Conservation (phyloP, 352 stramenopile species). For the Pythium apleroticum region DNA sequence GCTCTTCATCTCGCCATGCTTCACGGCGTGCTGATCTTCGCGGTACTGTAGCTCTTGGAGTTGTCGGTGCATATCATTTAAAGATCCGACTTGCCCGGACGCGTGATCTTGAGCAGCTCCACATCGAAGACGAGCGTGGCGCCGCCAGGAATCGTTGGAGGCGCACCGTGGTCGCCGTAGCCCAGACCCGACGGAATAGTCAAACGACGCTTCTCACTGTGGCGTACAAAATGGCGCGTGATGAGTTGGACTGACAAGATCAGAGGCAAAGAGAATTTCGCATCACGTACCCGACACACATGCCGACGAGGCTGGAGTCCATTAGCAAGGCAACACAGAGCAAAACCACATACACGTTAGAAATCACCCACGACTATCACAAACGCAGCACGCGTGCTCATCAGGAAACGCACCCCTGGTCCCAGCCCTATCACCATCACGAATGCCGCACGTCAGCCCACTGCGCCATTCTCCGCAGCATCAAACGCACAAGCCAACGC, state of each 20-base stretch:
- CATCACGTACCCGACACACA: constrained; percentile 79
- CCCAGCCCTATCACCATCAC: constrained; percentile 58
- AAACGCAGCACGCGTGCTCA: neutral
- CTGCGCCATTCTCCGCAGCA: constrained; percentile 1
- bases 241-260: neutral
- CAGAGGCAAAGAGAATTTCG: neutral
- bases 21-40: neutral
- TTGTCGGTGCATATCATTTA: constrained; percentile 18
- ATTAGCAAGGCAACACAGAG: constrained; percentile 10
- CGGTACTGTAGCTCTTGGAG: neutral
- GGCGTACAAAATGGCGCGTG: no score
- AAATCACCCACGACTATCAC: neutral
- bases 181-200: constrained; percentile 88
- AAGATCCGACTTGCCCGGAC: constrained; percentile 52
- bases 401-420: constrained; percentile 59
- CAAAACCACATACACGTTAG: constrained; percentile 19
- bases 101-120: constrained; percentile 95
- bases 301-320: constrained; percentile 66
- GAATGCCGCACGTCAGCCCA: constrained; percentile 12
- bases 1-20: neutral
- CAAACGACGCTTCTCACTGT: constrained; percentile 84
- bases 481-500: constrained; percentile 7
- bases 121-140: constrained; percentile 97
- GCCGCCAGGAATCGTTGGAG: constrained; percentile 92
- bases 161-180: constrained; percentile 93